Conservation (phyloP, 192 early-diverging fungal species). For the Gigaspora rosea region DNA sequence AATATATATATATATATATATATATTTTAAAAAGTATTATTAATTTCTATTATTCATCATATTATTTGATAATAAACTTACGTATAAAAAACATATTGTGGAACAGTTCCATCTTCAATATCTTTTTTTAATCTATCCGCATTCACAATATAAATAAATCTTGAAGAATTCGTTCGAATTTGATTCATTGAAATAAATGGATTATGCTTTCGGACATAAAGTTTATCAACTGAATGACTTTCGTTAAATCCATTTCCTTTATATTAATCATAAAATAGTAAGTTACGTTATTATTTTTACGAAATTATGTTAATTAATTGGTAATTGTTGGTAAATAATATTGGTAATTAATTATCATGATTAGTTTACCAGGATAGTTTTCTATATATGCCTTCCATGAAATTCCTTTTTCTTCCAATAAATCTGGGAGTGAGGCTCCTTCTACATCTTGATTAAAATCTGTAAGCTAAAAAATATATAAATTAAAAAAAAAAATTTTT, state of each 20-base stretch:
- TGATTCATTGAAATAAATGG: constrained; percentile 65
- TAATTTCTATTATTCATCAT: too few species aligned
- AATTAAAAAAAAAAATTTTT: neutral
- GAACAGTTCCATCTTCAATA: constrained; percentile 48
- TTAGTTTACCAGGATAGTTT: constrained; percentile 56
- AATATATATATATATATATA: neutral
- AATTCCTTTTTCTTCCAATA: constrained; percentile 55
- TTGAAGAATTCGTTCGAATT: constrained; percentile 54
- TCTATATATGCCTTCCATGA: constrained; percentile 70
- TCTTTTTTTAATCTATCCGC: constrained; percentile 57
- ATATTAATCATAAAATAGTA: neutral
- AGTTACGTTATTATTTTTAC: too few species aligned
- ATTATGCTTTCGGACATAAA: constrained; percentile 73
- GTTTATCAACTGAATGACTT: constrained; percentile 21
- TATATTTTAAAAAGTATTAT: constrained; percentile 7
- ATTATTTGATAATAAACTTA: neutral
- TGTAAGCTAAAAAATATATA: neutral
- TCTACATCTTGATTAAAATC: constrained; percentile 11
- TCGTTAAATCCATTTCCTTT: constrained; percentile 3
- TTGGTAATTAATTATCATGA: constrained; percentile 25
- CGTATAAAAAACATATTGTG: constrained; percentile 58
- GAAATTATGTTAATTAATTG: too few species aligned
- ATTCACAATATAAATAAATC: constrained; percentile 66
- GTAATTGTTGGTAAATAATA: too few species aligned
- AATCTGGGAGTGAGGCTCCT: constrained; percentile 46